A percentile compares a stretch with the other conserved stretches of the same genome.
Evolutionary conservation across 345 rosid species (phyloP).

Genomic region (Corchorus olitorius): DNA sequence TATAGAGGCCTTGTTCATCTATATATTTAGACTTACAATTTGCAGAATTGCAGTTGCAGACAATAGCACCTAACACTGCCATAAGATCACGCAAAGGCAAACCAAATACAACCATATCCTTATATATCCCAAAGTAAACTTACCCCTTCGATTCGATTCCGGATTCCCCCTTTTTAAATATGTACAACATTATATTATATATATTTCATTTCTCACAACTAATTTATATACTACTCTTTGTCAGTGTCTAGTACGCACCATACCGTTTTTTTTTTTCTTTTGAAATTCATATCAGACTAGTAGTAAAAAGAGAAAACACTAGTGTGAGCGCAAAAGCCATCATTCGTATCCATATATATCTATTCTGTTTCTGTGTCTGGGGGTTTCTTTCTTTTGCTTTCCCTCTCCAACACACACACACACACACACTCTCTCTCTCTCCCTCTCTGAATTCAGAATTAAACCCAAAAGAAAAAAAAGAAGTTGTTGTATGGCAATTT

Average conservation of each 20-base stretch:
- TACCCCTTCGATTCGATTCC: slow-evolving; percentile 5
- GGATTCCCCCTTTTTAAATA: no score
- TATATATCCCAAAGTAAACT: slow-evolving; percentile 17
- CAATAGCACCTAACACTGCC: slow-evolving; percentile 36
- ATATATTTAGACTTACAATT: no score
- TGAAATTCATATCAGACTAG: no score
- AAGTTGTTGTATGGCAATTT: slow-evolving; percentile 2
- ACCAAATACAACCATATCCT: slow-evolving; percentile 22
- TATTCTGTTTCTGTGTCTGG: slow-evolving; percentile 10
- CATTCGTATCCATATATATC: not conserved
- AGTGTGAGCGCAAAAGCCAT: slow-evolving; percentile 22
- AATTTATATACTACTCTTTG: not conserved
- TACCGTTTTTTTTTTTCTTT: no score
- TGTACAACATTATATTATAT: no score
- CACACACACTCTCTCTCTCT: not conserved
- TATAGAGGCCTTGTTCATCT: no score
- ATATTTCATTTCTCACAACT: no score
- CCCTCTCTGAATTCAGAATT: not conserved
- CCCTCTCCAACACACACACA: not conserved
- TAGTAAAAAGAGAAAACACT: not conserved
- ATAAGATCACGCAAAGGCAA: slow-evolving; percentile 42
- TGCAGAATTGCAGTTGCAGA: not conserved
- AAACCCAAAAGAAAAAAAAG: not conserved
- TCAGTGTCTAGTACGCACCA: slow-evolving; percentile 1
- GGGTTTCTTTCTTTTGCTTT: slow-evolving; percentile 12